phyloP scores from a whole-genome alignment of 2,329 filamentous ascomycete genomes.

The Cylindrodendrum hubeiense region DNA sequence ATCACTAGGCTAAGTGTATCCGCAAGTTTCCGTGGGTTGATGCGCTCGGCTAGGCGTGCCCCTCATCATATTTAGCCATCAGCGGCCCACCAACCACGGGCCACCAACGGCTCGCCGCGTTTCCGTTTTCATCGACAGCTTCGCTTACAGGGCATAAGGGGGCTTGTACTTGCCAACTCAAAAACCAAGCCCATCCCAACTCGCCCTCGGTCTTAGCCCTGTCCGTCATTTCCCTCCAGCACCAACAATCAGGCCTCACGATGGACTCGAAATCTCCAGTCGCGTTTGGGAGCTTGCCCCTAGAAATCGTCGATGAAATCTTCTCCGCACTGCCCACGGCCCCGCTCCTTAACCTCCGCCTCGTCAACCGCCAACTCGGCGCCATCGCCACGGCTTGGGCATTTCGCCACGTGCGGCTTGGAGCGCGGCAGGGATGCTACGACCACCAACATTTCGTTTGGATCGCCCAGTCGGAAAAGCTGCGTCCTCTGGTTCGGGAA shows the following conservation, averaged over 20 bases:
- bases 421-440: slow-evolving; percentile 1
- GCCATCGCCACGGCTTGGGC: slow-evolving; percentile 16
- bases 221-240: background rate
- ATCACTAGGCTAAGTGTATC: too few relatives aligned
- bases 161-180: background rate
- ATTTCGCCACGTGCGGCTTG: slow-evolving; percentile 21
- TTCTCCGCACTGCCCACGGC: slow-evolving; percentile 2
- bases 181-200: background rate
- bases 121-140: background rate
- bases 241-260: slow-evolving; percentile 1
- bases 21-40: too few relatives aligned
- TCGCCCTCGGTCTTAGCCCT: background rate
- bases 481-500: slow-evolving; percentile 19
- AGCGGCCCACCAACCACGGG: too few relatives aligned
- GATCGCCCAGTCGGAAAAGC: slow-evolving; percentile 6
- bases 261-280: background rate
- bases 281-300: background rate
- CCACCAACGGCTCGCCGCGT: background rate
- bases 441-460: slow-evolving; percentile 15
- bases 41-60: too few relatives aligned
- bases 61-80: too few relatives aligned
- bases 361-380: slow-evolving; percentile 20
- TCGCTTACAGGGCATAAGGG: background rate
- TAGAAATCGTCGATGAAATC: slow-evolving; percentile 13
- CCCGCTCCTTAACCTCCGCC: slow-evolving; percentile 19